Base-by-base conservation (phyloP, 176 grass and related monocot species). In the Calamus simplicifolius region DNA sequence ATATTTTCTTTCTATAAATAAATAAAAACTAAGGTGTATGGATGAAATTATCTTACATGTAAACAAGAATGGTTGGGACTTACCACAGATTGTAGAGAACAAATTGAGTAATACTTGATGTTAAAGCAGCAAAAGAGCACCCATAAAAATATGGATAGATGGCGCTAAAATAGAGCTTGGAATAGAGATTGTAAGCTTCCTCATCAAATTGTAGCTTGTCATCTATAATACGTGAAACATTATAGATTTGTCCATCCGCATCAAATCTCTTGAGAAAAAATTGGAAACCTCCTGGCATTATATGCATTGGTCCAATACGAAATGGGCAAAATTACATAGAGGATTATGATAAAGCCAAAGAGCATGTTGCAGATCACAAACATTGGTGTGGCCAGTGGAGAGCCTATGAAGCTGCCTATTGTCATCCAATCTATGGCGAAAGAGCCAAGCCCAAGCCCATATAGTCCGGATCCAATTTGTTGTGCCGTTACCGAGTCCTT, bases 371-470 rank as follows among this genome's bases (percentile, higher is more conserved):
- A 25, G 73, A 85, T 82, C 27, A 81, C 85, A 63, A 95, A 88
- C 26, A 73, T 77, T 29, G 84, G 89, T 23, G 89, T 75, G 1
- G 89, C 75, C 54, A 88, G 63, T 14, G 89, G 89, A 57, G 56
- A 84, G 48, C 84, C 84, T 0, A 94, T 61, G 62, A 84, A 94
- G 0, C 80, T 70, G 5, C 77, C 54, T 10, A 81, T 66, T 2
- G 84, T 81, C 30, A 73, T 64, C 89, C 89, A 88, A 62, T 94
- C 89, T 5, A 94, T 58, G 5, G 73, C 80, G 54, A 94, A 84
- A 6, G 89, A 81, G 0, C 89, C 89, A 4, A 94, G 69, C 61
- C 89, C 89, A 14, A 93, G 73, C 14, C 89, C 89, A 16, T 74
- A 35, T 0, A 79, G 60, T 10, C 89, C 84, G 1, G 85, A 95